Conservation (phyloP, 192 early-diverging fungal genomes). For the Geosiphon pyriformis region DNA sequence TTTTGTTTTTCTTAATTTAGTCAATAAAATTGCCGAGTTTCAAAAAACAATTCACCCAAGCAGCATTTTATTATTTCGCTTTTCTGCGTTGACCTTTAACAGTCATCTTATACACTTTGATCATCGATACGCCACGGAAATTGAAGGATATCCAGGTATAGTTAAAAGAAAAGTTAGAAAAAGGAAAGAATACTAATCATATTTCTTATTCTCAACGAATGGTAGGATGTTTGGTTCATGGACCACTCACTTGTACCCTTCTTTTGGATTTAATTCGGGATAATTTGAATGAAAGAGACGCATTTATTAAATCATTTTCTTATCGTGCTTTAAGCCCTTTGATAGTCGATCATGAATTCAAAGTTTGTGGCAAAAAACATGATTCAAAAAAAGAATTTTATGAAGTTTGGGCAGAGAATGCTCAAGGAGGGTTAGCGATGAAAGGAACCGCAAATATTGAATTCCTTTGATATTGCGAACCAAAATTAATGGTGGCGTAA, state of each 20-base stretch:
- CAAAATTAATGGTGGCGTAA: no score
- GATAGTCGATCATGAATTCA: slow-evolving; percentile 52
- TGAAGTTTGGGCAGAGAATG: slow-evolving; percentile 69
- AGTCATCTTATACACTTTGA: slow-evolving; percentile 89
- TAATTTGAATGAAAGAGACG: slow-evolving; percentile 34
- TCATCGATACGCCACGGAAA: slow-evolving; percentile 54
- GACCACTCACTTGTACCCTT: slow-evolving; percentile 73
- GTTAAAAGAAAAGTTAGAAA: background rate
- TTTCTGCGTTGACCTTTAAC: slow-evolving; percentile 88
- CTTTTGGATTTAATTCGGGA: slow-evolving; percentile 61
- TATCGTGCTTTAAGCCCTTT: slow-evolving; percentile 70
- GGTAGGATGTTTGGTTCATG: slow-evolving; percentile 64
- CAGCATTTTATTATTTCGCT: slow-evolving; percentile 74
- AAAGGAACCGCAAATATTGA: slow-evolving; percentile 48
- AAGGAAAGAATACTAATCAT: background rate
- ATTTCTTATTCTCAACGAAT: background rate
- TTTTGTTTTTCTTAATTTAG: slow-evolving; percentile 18
- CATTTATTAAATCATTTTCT: slow-evolving; percentile 51
- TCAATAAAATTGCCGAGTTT: slow-evolving; percentile 57
- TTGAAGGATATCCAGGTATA: slow-evolving; percentile 63
- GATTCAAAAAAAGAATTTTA: slow-evolving; percentile 39
- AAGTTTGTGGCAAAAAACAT: slow-evolving; percentile 43
- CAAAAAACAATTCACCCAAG: slow-evolving; percentile 50
- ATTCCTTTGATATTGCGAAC: background rate
- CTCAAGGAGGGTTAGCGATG: slow-evolving; percentile 64